A percentile compares a stretch with the other conserved stretches of the same genome.
Conservation (phyloP, 495 filamentous ascomycete species). For the Halenospora varia region DNA sequence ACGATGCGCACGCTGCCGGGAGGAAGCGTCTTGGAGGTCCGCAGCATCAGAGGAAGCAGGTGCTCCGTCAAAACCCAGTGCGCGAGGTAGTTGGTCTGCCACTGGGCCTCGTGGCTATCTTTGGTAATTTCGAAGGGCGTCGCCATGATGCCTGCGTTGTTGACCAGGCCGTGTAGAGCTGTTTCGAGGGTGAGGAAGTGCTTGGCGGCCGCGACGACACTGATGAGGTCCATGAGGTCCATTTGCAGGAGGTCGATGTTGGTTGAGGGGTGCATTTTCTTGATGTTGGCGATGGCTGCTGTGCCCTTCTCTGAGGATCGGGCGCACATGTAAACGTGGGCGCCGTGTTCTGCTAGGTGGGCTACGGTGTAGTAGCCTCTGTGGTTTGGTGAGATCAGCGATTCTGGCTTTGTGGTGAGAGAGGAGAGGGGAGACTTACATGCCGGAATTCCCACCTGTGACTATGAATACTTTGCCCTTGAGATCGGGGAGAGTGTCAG, state of each 20-base stretch:
- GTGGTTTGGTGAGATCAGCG: conserved; percentile 15
- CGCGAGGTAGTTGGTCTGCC: conserved; percentile 67
- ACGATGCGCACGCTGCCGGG: conserved; percentile 42
- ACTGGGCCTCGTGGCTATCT: conserved; percentile 63
- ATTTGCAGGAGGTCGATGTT: conserved; percentile 38
- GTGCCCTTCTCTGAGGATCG: conserved; percentile 50
- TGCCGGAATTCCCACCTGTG: conserved; percentile 51
- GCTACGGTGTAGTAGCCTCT: conserved; percentile 59
- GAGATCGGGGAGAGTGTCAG: conserved; percentile 45
- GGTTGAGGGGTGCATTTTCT: conserved; percentile 33
- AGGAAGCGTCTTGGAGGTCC: conserved; percentile 39
- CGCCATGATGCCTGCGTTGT: conserved; percentile 70
- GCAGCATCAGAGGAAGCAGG: conserved; percentile 52
- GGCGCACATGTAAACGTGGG: conserved; percentile 62
- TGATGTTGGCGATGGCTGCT: conserved; percentile 46
- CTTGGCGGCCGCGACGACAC: conserved; percentile 28
- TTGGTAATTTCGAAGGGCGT: conserved; percentile 40
- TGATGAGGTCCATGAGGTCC: conserved; percentile 36
- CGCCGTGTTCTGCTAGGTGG: conserved; percentile 56
- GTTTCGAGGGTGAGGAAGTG: conserved; percentile 36
- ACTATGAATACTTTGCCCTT: conserved; percentile 56
- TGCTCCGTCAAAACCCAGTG: conserved; percentile 65
- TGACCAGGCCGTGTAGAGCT: conserved; percentile 54
- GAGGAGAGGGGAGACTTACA: conserved; percentile 29
- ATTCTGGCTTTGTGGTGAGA: conserved; percentile 6